phyloP scores from a whole-genome alignment of 2,329 filamentous ascomycete genomes.

The Cryphonectria japonica region DNA sequence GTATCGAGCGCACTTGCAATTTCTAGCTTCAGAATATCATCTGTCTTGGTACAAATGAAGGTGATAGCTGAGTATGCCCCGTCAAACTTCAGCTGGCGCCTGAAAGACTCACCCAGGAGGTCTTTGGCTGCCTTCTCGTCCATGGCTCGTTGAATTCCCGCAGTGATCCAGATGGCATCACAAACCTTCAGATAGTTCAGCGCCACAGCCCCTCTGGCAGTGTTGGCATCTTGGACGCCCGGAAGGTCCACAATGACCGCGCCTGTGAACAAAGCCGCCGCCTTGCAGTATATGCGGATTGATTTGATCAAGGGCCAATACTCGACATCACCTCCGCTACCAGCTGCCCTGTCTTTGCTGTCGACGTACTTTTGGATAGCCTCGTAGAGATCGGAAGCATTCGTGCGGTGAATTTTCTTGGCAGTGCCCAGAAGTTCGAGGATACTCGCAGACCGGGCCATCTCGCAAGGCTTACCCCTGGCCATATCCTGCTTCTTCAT shows the following conservation, averaged over 20 bases:
- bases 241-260: slow-evolving; percentile 54
- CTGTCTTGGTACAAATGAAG: slow-evolving; percentile 66
- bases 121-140: slow-evolving; percentile 62
- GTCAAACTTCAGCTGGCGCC: slow-evolving; percentile 63
- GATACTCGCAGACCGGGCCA: slow-evolving; percentile 48
- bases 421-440: slow-evolving; percentile 50
- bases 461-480: slow-evolving; percentile 41
- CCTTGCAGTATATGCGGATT: slow-evolving; percentile 45
- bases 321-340: slow-evolving; percentile 30
- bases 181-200: slow-evolving; percentile 64
- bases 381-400: slow-evolving; percentile 47
- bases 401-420: slow-evolving; percentile 42
- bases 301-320: slow-evolving; percentile 59
- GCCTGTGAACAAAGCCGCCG: slow-evolving; percentile 40
- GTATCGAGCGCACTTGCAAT: slow-evolving; percentile 39
- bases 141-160: slow-evolving; percentile 62
- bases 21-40: slow-evolving; percentile 56
- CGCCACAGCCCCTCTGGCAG: slow-evolving; percentile 61
- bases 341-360: slow-evolving; percentile 52
- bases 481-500: slow-evolving; percentile 45
- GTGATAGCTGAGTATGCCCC: slow-evolving; percentile 57
- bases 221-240: slow-evolving; percentile 62
- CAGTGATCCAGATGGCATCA: slow-evolving; percentile 64
- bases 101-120: slow-evolving; percentile 60
- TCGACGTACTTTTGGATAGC: slow-evolving; percentile 56